Percentiles rank a stretch among this genome's conserved stretches.
phyloP scores from a whole-genome alignment of 140 eudicot species.

The Ambrosia hybrid region DNA sequence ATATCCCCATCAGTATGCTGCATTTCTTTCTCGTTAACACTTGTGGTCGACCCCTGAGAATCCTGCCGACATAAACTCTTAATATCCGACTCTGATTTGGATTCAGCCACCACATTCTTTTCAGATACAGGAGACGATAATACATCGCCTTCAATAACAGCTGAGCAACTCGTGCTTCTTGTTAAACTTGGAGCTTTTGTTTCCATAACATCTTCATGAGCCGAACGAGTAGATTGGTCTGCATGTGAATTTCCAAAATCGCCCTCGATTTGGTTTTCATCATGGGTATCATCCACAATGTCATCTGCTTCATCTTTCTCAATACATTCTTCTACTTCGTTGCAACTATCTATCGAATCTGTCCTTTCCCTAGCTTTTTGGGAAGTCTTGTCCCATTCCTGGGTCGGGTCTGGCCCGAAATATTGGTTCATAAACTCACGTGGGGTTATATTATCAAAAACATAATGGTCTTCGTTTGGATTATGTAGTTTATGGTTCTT shows the following conservation, averaged over 20 bases:
- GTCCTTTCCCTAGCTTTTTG: constrained; percentile 21
- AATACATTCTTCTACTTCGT: constrained; percentile 50
- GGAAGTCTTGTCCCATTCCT: constrained; percentile 53
- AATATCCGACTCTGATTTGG: constrained; percentile 27
- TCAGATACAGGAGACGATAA: constrained; percentile 23
- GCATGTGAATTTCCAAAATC: constrained; percentile 2
- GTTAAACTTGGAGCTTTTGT: constrained; percentile 23
- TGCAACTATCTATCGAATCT: constrained; percentile 37
- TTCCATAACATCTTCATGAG: constrained; percentile 23
- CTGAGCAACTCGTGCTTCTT: constrained; percentile 57
- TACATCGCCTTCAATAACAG: constrained; percentile 23
- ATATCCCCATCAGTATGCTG: constrained; percentile 24
- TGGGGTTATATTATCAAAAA: constrained; percentile 64
- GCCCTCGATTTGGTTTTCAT: background rate
- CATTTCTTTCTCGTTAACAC: constrained; percentile 37
- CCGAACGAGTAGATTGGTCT: constrained; percentile 14
- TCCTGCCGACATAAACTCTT: constrained; percentile 27
- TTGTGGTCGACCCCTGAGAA: constrained; percentile 19
- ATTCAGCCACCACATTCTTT: constrained; percentile 28
- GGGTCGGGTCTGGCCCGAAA: constrained; percentile 56
- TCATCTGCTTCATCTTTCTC: constrained; percentile 35
- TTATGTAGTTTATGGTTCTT: constrained; percentile 24
- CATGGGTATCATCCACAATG: background rate
- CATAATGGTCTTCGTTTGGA: constrained; percentile 54
- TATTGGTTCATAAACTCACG: constrained; percentile 47